These are phyloP conservation scores for Penicillium canescens DNA, from an alignment of 495 filamentous ascomycete species.

Conservation along the genomic window DNA sequence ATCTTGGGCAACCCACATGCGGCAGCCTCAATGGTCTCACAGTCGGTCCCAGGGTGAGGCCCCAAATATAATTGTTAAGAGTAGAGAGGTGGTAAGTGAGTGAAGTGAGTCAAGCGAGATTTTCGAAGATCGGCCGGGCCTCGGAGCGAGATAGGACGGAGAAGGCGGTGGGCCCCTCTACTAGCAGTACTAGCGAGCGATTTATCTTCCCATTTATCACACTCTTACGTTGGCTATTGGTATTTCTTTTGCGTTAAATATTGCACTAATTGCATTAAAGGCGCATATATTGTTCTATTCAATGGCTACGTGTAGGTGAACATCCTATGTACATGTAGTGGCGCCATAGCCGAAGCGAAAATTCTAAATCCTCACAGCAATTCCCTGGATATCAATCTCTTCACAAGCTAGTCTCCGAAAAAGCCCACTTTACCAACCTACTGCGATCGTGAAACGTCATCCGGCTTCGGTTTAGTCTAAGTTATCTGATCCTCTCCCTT, in stretches of 20 bases:
- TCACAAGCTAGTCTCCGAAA: conserved; percentile 10
- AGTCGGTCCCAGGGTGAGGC: conserved; percentile 15
- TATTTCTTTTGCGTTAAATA: too few relatives aligned
- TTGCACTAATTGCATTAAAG: too few relatives aligned
- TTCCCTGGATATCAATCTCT: conserved; percentile 5
- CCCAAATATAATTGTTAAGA: conserved; percentile 16
- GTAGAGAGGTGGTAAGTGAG: conserved; percentile 18
- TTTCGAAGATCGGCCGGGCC: conserved; percentile 32
- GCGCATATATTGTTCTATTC: too few relatives aligned
- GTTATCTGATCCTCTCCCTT: conserved; percentile 30
- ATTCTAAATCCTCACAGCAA: not conserved
- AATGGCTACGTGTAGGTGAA: too few relatives aligned
- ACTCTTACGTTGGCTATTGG: too few relatives aligned
- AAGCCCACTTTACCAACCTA: conserved; percentile 11
- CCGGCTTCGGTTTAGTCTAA: conserved; percentile 20
- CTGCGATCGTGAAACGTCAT: conserved; percentile 20
- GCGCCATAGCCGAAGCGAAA: not conserved
- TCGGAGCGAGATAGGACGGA: conserved; percentile 24
- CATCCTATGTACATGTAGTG: not conserved
- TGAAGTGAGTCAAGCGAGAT: conserved; percentile 19
- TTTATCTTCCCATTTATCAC: conserved; percentile 4
- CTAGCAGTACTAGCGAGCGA: conserved; percentile 8
- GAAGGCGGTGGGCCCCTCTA: conserved; percentile 13
- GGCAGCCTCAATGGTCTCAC: conserved; percentile 43
- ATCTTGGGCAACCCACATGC: conserved; percentile 50